These are phyloP conservation scores for Exsudoporus frostii DNA, from an alignment of 768 basidiomycete species.

Conservation along the genomic window DNA sequence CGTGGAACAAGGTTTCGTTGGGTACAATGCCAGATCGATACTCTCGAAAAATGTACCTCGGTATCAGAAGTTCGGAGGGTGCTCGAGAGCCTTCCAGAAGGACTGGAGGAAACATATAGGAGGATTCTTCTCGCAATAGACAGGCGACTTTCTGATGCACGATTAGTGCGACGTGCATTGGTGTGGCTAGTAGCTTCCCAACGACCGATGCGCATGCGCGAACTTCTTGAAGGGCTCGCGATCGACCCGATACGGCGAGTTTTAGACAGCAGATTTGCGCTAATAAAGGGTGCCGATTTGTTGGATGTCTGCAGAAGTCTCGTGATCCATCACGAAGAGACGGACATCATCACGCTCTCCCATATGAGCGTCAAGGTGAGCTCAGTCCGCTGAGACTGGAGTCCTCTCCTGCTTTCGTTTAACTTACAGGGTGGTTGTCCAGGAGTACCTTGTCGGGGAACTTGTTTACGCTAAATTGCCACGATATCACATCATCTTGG, in stretches of 20 bases:
- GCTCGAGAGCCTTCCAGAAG: conserved; percentile 8
- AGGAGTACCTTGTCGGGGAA: conserved; percentile 17
- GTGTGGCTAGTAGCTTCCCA: conserved; percentile 11
- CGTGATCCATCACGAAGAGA: conserved; percentile 6
- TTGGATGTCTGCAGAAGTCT: conserved; percentile 5
- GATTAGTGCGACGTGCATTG: conserved; percentile 4
- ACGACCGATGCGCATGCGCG: conserved; percentile 4
- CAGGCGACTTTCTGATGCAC: background rate
- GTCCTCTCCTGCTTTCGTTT: background rate
- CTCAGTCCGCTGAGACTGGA: too few species aligned
- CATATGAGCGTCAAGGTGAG: conserved; percentile 19
- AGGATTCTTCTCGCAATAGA: conserved; percentile 17
- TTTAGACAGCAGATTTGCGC: background rate
- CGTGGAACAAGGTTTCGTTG: conserved; percentile 8
- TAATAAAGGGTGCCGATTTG: background rate
- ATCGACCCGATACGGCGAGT: background rate
- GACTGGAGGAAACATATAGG: conserved; percentile 23
- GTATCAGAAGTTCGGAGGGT: background rate
- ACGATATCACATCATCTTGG: conserved; percentile 4
- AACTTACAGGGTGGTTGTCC: too few species aligned
- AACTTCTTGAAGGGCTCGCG: conserved; percentile 7
- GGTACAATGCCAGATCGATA: conserved; percentile 18
- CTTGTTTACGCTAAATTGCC: background rate
- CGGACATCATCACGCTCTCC: conserved; percentile 6
- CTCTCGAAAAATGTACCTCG: background rate